Conservation (phyloP, 192 early-diverging fungal genomes). For the Pecoramyces ruminantium region DNA sequence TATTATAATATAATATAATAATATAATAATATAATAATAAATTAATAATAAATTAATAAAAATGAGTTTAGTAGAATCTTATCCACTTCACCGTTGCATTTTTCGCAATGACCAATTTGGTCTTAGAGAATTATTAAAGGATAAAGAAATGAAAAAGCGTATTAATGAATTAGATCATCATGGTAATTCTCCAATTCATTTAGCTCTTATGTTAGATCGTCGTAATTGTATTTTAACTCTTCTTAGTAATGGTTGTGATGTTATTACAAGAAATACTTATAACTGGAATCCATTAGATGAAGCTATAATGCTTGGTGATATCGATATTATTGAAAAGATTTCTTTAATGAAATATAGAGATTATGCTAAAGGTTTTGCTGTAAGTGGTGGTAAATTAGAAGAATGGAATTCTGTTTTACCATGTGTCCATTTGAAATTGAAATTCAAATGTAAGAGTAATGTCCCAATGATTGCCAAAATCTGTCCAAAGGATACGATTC, state of each 20-base stretch:
- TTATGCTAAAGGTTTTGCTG: neutral
- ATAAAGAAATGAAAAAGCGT: neutral
- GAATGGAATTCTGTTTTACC: neutral
- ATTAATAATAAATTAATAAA: no score
- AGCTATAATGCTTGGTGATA: neutral
- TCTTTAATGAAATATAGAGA: neutral
- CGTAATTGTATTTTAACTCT: neutral
- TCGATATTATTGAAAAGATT: neutral
- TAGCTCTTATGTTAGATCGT: neutral
- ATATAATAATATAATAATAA: no score
- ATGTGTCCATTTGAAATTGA: neutral
- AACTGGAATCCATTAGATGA: neutral
- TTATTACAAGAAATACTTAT: neutral
- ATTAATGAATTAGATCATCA: neutral
- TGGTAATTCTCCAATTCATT: neutral
- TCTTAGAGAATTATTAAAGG: neutral
- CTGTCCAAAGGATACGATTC: neutral
- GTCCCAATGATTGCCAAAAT: neutral
- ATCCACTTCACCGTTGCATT: neutral
- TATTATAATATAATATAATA: no score
- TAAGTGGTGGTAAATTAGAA: neutral
- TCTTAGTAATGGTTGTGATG: neutral
- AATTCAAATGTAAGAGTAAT: neutral
- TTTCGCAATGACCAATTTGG: neutral
- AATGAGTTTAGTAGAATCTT: neutral